Percentiles rank a stretch among this genome's conserved stretches.
Conservation (phyloP, 2,329 filamentous ascomycete genomes). For the Curvularia sp. region DNA sequence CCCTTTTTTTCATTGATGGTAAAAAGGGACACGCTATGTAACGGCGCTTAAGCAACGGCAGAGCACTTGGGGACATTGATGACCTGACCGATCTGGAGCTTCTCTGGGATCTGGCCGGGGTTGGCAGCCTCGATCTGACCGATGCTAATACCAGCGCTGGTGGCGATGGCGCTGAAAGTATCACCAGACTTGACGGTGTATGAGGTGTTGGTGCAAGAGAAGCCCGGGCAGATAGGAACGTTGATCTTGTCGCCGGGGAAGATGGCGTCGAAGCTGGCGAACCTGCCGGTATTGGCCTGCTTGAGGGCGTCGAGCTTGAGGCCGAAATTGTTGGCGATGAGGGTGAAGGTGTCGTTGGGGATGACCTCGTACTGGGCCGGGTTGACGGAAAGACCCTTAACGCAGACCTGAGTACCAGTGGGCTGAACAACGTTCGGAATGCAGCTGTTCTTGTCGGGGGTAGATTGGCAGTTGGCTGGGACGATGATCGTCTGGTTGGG, state of each 20-base stretch:
- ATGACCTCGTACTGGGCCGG: not conserved
- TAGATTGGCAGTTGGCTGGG: not conserved
- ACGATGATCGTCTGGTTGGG: not conserved
- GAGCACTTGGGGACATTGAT: not conserved
- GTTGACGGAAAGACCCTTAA: constrained; percentile 2
- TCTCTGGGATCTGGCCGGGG: not conserved
- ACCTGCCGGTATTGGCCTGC: not conserved
- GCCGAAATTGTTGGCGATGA: constrained; percentile 7
- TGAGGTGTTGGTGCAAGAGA: not conserved
- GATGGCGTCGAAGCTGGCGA: constrained; percentile 1
- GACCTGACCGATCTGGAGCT: constrained; percentile 1
- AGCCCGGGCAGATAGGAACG: constrained; percentile 3
- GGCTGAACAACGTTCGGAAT: not conserved
- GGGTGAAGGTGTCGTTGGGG: not conserved
- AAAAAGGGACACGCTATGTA: not conserved
- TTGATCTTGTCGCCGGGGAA: not conserved
- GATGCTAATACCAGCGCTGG: not conserved
- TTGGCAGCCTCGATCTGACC: constrained; percentile 9
- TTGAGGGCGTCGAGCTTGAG: constrained; percentile 1
- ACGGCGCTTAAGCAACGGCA: not conserved
- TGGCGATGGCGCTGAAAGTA: constrained; percentile 3
- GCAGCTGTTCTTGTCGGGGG: constrained; percentile 6
- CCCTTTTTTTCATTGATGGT: not conserved
- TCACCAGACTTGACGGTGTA: constrained; percentile 9
- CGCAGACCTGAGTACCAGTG: not conserved